A percentile compares a stretch with the other conserved stretches of the same genome.
These are phyloP conservation scores for Brachypodium distachyon DNA, from an alignment of 202 grass and related monocot genomes.

Conservation along the genomic window DNA sequence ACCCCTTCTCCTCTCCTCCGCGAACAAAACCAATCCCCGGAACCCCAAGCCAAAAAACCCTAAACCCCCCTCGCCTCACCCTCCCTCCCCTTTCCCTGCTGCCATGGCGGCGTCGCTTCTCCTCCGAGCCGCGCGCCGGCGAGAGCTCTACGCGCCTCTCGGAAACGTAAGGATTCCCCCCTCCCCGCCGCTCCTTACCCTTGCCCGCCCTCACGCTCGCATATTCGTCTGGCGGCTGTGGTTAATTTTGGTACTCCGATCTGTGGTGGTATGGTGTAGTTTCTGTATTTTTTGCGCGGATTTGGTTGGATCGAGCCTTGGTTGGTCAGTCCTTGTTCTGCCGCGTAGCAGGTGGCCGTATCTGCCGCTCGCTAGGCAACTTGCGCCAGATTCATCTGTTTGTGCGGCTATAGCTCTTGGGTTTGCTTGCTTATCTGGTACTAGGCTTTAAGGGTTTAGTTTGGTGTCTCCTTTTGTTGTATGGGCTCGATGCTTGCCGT, in stretches of 20 bases:
- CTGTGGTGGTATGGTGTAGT: neutral
- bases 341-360: neutral
- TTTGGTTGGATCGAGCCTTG: neutral
- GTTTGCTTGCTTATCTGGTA: neutral
- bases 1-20: too few species aligned
- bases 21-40: too few species aligned
- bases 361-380: too few species aligned
- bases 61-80: neutral
- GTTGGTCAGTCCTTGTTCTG: neutral
- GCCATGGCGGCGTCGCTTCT: conserved; percentile 48
- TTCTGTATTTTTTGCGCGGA: neutral
- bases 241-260: neutral
- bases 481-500: neutral
- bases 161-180: conserved; percentile 15
- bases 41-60: conserved; percentile 40
- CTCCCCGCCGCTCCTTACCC: neutral
- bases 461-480: neutral
- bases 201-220: too few species aligned
- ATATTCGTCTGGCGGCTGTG: too few species aligned
- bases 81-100: neutral
- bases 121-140: conserved; percentile 37
- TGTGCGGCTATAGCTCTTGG: neutral
- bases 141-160: conserved; percentile 36
- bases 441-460: too few species aligned
- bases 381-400: neutral